phyloP scores from a whole-genome alignment of 148 eudicot species.

The Gaultheria prostrata region DNA sequence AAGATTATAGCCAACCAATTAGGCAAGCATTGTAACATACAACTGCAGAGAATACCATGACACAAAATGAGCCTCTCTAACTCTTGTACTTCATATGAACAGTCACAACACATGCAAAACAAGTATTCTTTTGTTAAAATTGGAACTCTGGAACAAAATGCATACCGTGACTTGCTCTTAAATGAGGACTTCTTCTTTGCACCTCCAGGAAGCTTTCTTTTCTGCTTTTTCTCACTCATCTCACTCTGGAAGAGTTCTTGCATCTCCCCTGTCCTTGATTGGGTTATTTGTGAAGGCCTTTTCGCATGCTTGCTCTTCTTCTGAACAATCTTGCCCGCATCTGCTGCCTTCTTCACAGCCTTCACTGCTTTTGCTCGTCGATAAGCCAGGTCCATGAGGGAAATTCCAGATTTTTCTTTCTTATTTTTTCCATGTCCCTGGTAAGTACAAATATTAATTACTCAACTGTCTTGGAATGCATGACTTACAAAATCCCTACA shows the following conservation, averaged over 20 bases:
- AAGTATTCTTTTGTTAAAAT: not conserved
- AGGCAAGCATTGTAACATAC: not conserved
- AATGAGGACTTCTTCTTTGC: slow-evolving; percentile 72
- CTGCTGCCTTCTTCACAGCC: slow-evolving; percentile 63
- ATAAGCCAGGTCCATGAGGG: slow-evolving; percentile 82
- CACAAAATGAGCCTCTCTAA: not conserved
- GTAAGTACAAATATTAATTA: not conserved
- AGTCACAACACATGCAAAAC: not conserved
- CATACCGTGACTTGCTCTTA: slow-evolving; percentile 96
- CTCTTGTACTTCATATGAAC: not conserved
- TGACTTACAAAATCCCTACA: not conserved
- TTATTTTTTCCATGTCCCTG: slow-evolving; percentile 57
- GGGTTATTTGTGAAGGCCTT: slow-evolving; percentile 29
- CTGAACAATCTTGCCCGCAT: slow-evolving; percentile 55
- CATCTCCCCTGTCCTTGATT: slow-evolving; percentile 81
- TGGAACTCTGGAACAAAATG: slow-evolving; percentile 13
- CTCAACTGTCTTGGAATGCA: not conserved
- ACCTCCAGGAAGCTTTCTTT: slow-evolving; percentile 37
- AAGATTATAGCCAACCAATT: not conserved
- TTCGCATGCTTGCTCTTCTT: slow-evolving; percentile 40
- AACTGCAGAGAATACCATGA: not conserved
- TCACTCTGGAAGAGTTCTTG: slow-evolving; percentile 70
- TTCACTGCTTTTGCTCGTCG: slow-evolving; percentile 88
- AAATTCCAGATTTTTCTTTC: slow-evolving; percentile 65
- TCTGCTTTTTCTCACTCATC: slow-evolving; percentile 68